Conservation (phyloP, 495 filamentous ascomycete genomes). For the Xylaria palmicola region DNA sequence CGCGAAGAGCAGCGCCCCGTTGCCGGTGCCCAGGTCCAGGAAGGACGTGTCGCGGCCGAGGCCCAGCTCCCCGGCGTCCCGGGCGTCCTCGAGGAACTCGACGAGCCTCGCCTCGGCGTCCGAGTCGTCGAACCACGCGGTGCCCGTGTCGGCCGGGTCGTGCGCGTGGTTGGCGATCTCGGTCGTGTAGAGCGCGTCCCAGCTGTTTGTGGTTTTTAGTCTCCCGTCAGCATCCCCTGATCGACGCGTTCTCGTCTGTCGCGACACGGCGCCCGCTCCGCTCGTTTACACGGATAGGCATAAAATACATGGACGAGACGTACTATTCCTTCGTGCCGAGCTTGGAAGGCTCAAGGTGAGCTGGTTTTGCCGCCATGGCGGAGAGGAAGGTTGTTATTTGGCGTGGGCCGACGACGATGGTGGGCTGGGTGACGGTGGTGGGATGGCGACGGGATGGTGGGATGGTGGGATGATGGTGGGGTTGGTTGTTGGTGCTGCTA, state of each 20-base stretch:
- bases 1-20: slow-evolving; percentile 82
- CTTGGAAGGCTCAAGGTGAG: slow-evolving; percentile 60
- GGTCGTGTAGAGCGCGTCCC: slow-evolving; percentile 63
- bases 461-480: background rate
- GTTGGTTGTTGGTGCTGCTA: background rate
- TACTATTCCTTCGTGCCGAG: slow-evolving; percentile 73
- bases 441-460: background rate
- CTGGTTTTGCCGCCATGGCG: slow-evolving; percentile 24
- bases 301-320: slow-evolving; percentile 20
- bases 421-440: background rate
- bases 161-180: slow-evolving; percentile 62
- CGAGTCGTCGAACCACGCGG: slow-evolving; percentile 76
- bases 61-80: slow-evolving; percentile 17
- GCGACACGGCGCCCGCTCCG: no score
- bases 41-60: slow-evolving; percentile 39
- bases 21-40: slow-evolving; percentile 83
- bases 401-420: background rate
- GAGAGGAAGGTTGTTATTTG: background rate
- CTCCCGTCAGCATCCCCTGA: no score
- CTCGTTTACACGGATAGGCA: no score
- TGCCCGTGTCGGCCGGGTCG: slow-evolving; percentile 63
- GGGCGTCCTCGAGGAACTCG: slow-evolving; percentile 46
- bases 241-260: no score
- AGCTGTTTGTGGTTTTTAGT: slow-evolving; percentile 43
- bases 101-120: slow-evolving; percentile 63